Base-by-base conservation (phyloP, 176 grass and related monocot species). In the Rhynchospora pubera region DNA sequence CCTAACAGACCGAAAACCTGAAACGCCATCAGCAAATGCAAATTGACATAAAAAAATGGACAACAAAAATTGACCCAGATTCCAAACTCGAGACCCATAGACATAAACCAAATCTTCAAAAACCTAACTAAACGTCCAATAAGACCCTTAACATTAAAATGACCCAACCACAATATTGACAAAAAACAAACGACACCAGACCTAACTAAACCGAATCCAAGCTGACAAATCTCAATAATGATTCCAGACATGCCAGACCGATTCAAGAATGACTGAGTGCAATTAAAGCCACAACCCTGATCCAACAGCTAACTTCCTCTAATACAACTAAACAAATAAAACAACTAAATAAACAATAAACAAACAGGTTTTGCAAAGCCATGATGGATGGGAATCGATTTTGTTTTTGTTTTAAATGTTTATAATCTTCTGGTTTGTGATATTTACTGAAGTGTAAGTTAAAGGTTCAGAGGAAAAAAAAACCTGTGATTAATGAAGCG, bases 401-500 rank as follows among this genome's bases (percentile, higher is more conserved):
- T 15, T 4, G 48, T 30, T 81, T 15, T 81, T 22, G 14, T 81
- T 1, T 24, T 39, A 2, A 22, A 63, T 46, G 13, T 14, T 6
- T 15, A 48, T 47, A 23, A 73, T 46, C 53, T 4, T 24, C 18
- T 32, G 14, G n/a, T 46, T 81, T 21, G 13, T 64, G 44, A 7
- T 62, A 61, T 64, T 9, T 7, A 24, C 57, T 30, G 6, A 11
- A 57, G 45, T 44, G 78, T 55, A 81, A 81, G 9, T 68, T 53
- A 5, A 16, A 22, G 34, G 23, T 61, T 59, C 48, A 75, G 3
- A 81, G 34, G 57, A 39, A 39, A 85, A 65, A 65, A 65, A 68
- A 87, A 98, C 96, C 96, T 98, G 86, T 98, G 96, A 84, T 99
- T 95, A 84, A 99, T 99, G 89, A 95, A 99, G 30, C 92, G 87